Conservation (phyloP, 2,329 filamentous ascomycete species). For the Didymellaceae sp. region DNA sequence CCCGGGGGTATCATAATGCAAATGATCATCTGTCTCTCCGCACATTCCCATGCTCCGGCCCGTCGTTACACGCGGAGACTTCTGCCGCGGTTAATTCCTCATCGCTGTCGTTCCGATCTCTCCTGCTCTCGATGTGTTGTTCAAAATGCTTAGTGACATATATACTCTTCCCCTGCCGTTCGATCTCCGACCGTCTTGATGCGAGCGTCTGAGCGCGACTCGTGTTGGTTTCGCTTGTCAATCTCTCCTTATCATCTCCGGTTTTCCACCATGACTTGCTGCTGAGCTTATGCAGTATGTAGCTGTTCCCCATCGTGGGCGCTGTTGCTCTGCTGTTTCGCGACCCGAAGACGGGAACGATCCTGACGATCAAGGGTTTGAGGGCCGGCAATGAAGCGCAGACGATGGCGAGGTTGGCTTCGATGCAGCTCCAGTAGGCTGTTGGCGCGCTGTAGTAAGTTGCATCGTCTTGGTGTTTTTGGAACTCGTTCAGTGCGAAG, state of each 20-base stretch:
- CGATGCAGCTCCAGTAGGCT: slow-evolving; percentile 41
- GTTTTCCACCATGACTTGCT: slow-evolving; percentile 7
- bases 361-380: slow-evolving; percentile 34
- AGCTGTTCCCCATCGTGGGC: slow-evolving; percentile 10
- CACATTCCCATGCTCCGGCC: neutral
- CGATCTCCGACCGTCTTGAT: slow-evolving; percentile 12
- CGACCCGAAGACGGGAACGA: slow-evolving; percentile 31
- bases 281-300: slow-evolving; percentile 5
- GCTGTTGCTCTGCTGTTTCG: slow-evolving; percentile 11
- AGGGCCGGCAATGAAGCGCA: slow-evolving; percentile 42
- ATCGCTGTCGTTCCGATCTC: slow-evolving; percentile 9
- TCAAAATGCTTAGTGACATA: slow-evolving; percentile 22
- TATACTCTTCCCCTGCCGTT: slow-evolving; percentile 17
- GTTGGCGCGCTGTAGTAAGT: slow-evolving; percentile 32
- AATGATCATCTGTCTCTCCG: neutral
- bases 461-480: slow-evolving; percentile 24
- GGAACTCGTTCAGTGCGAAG: slow-evolving; percentile 23
- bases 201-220: slow-evolving; percentile 9
- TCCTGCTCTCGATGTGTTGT: slow-evolving; percentile 16
- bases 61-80: neutral
- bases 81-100: slow-evolving; percentile 16
- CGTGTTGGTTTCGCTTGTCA: slow-evolving; percentile 12
- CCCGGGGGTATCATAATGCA: neutral
- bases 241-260: slow-evolving; percentile 20
- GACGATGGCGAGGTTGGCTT: slow-evolving; percentile 41